Evolutionary conservation across 2,329 filamentous ascomycete genomes (phyloP), one percentile per base, ranked within the genome.

Genomic region (Furcasterigmium sp.): DNA sequence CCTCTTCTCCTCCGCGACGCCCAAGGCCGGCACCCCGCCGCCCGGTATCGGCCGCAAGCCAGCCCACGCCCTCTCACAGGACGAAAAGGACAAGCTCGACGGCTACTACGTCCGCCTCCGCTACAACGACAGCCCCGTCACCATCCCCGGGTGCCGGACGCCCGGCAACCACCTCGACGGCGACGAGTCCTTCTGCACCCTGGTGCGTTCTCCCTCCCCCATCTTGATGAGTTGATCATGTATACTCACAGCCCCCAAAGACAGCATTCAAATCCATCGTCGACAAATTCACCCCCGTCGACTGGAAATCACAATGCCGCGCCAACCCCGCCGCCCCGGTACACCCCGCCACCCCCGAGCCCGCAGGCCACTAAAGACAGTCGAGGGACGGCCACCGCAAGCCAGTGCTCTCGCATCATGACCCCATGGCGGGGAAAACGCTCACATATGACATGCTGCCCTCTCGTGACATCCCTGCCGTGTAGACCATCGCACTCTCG

Each of bases 231-330:
- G 23, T 11, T 26, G n/a, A 14, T 10, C 11, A 10, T 9, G 13
- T n/a, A 8, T 34, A n/a, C 23, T 39, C 28, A 32, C 30, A 19
- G 37, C 34, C 36, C 7, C 36, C 21, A 42, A 47, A 87, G 82
- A 80, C 85, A 44, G 89, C 91, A 0, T 98, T 98, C 73, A 97
- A 97, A 65, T 72, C 80, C 41, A 87, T 96, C 43, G 89, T 93
- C 3, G 91, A 97, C 65, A 89, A 88, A 56, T 94, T 87, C 59
- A 93, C 88, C 2, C 93, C 93, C 0, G 69, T 70, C 46, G 77
- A 90, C 60, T 97, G 91, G 91, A 76, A 67, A 51, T 57, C 67
- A 18, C 64, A 78, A 47, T 81, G 77, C 52, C 65, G 64, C n/a
- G 51, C 59, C 37, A 73, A 75, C 47, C 51, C 67, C 15, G 60